phyloP scores from a whole-genome alignment of 2,329 filamentous ascomycete genomes.

The Sphaerulina musiva region DNA sequence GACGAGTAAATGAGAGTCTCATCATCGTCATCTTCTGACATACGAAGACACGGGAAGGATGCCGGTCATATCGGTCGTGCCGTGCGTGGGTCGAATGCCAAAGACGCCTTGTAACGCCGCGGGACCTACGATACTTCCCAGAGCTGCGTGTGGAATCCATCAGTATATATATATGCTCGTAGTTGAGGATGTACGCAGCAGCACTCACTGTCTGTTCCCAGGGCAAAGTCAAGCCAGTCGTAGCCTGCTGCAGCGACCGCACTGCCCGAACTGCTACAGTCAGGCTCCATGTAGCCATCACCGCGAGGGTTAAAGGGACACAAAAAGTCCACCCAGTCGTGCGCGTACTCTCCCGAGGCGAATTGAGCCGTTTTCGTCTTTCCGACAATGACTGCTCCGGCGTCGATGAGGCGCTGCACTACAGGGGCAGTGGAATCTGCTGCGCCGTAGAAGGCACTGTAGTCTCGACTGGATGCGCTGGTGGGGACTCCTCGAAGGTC shows the following conservation, averaged over 20 bases:
- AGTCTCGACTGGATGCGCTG: slow-evolving; percentile 17
- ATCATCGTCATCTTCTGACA: neutral
- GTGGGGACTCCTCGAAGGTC: slow-evolving; percentile 18
- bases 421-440: slow-evolving; percentile 39
- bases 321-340: slow-evolving; percentile 34
- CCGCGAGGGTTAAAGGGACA: slow-evolving; percentile 40
- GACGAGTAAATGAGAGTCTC: too few species aligned
- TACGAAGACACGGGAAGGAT: neutral
- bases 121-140: neutral
- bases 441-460: slow-evolving; percentile 15
- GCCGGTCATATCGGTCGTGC: neutral
- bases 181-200: neutral
- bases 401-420: slow-evolving; percentile 47
- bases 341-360: slow-evolving; percentile 20
- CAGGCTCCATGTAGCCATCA: slow-evolving; percentile 43
- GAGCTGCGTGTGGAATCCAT: neutral
- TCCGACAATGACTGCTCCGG: slow-evolving; percentile 48
- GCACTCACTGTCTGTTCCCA: slow-evolving; percentile 6
- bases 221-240: slow-evolving; percentile 37
- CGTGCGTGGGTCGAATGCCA: neutral
- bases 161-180: neutral
- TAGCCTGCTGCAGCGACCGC: slow-evolving; percentile 34
- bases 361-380: slow-evolving; percentile 35
- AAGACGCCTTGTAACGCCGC: neutral
- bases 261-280: slow-evolving; percentile 38